Base-by-base conservation (phyloP, 139 green algal species). In the Bryopsis sp. region DNA sequence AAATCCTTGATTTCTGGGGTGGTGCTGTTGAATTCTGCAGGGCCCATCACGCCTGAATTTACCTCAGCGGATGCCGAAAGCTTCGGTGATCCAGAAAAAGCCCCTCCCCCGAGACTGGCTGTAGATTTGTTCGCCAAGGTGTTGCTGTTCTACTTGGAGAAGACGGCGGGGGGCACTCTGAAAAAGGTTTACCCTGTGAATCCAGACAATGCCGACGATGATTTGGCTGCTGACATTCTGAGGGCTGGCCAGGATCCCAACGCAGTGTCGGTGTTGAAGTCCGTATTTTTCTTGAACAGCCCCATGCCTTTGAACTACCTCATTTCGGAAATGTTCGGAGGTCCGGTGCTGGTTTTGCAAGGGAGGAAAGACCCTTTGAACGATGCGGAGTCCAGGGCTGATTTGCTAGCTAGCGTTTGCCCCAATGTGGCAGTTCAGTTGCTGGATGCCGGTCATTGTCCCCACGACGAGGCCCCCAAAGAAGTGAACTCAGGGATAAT, bases 181-280 rank as follows among this genome's bases (percentile, higher is more conserved):
- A 79, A 78, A 67, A 79, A 79, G 62, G 72, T 94, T 35, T 96
- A 96, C 75, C 86, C 86, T 0, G 83, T 75, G 22, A 72, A 78
- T 29, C 87, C 90, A 2, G 59, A 77, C 3, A 76, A 73, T 29
- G 88, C 88, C 0, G 87, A 96, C 47, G 68, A 61, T n/a, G 97
- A 86, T 86, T 82, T 97, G 36, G 76, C 71, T 2, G 58, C 82
- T 24, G 90, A 97, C 65, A 97, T 97, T 11, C 87, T 91, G 67
- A 76, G 77, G n/a, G 82, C 82, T 34, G 77, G 79, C 1, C 77
- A 73, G 32, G 85, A 88, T 65, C 71, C 72, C 2, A 82, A 84
- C n/a, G 70, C 81, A 0, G 4, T 82, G 0, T 77, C 81, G 38
- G 81, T 90, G 34, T 87, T 90, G 72, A 83, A 84, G 66, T 82